A percentile compares a stretch with the other conserved stretches of the same genome.
Evolutionary conservation across 139 green algal genomes (phyloP).

Genomic region (Chlamydomonas incerta): DNA sequence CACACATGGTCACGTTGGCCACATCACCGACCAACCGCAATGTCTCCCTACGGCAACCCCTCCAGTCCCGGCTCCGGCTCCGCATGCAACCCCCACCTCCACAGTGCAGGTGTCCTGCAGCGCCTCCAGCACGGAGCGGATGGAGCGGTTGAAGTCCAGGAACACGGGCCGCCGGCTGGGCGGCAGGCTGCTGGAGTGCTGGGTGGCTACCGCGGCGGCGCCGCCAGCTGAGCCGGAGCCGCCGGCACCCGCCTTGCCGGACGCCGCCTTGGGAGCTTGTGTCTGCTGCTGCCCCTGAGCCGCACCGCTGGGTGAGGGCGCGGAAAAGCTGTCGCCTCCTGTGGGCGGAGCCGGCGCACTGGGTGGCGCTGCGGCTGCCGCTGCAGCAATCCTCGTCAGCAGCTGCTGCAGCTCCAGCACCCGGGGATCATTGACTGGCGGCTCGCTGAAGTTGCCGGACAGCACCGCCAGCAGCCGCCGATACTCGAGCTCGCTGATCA

Average conservation of each 20-base stretch:
- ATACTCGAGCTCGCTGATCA: constrained; percentile 82
- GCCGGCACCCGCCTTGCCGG: too few species aligned
- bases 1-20: too few species aligned
- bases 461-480: constrained; percentile 74
- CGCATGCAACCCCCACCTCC: too few species aligned
- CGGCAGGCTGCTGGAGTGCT: background rate
- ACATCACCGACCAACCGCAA: too few species aligned
- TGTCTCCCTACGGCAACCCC: too few species aligned
- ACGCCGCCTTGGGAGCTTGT: too few species aligned
- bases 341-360: background rate
- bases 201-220: background rate
- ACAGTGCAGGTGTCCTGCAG: constrained; percentile 52
- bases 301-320: too few species aligned
- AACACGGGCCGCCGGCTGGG: background rate
- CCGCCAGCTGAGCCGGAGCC: too few species aligned
- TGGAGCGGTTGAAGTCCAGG: constrained; percentile 11
- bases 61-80: too few species aligned
- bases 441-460: constrained; percentile 72
- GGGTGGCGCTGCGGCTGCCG: background rate
- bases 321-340: too few species aligned
- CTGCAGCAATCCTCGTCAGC: background rate
- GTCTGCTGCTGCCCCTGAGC: too few species aligned
- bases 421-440: background rate
- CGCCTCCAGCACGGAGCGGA: constrained; percentile 41
- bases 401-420: constrained; percentile 3